A percentile compares a stretch with the other conserved stretches of the same genome.
phyloP scores from a whole-genome alignment of 352 stramenopile species.

The Phytophthora sojae region DNA sequence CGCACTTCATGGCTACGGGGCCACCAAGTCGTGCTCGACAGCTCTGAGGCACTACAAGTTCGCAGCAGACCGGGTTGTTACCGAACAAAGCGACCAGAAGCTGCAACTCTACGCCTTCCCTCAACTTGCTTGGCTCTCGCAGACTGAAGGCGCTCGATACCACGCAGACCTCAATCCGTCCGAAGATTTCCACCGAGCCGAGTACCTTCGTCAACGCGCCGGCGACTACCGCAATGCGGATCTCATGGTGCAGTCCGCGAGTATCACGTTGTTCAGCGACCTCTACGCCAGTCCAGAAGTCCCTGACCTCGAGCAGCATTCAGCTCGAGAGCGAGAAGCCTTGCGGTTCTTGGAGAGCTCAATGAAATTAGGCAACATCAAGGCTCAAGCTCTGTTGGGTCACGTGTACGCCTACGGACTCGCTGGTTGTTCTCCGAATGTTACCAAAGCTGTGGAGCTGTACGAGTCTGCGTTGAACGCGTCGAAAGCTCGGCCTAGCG shows the following conservation, averaged over 20 bases:
- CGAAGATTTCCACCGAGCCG: slow-evolving; percentile 52
- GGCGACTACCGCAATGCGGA: slow-evolving; percentile 33
- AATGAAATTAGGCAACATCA: slow-evolving; percentile 42
- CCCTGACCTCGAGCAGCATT: slow-evolving; percentile 34
- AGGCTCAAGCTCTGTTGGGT: slow-evolving; percentile 61
- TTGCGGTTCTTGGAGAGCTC: slow-evolving; percentile 52
- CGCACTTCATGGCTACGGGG: slow-evolving; percentile 59
- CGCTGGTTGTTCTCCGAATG: slow-evolving; percentile 39
- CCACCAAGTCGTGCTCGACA: slow-evolving; percentile 56
- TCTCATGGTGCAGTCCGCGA: slow-evolving; percentile 58
- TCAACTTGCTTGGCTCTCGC: slow-evolving; percentile 38
- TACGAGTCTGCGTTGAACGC: slow-evolving; percentile 63
- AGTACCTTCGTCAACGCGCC: slow-evolving; percentile 60
- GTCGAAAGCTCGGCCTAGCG: slow-evolving; percentile 20
- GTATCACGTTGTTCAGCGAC: slow-evolving; percentile 67
- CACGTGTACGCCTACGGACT: slow-evolving; percentile 75
- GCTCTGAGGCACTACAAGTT: slow-evolving; percentile 81
- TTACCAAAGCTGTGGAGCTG: slow-evolving; percentile 41
- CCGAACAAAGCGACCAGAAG: slow-evolving; percentile 23
- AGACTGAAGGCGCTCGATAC: slow-evolving; percentile 41
- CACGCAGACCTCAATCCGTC: slow-evolving; percentile 22
- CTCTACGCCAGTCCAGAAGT: slow-evolving; percentile 29
- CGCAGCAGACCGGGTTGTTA: slow-evolving; percentile 63
- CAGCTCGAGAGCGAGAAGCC: slow-evolving; percentile 42
- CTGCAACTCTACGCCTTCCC: slow-evolving; percentile 47